These are phyloP conservation scores for Primulina tabacum DNA, from an alignment of 257 asterid genomes.

Conservation along the genomic window DNA sequence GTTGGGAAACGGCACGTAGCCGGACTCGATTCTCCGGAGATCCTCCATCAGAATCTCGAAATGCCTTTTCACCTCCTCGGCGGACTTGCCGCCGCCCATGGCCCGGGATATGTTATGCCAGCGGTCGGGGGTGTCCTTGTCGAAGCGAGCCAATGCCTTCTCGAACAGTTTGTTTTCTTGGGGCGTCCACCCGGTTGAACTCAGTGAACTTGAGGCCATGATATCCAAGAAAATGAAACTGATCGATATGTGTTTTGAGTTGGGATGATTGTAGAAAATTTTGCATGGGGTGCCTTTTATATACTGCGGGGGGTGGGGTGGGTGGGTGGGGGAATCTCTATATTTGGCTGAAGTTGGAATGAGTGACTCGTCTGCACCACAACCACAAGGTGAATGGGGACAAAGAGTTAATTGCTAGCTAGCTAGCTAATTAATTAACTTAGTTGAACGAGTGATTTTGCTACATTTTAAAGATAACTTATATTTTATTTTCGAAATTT, in stretches of 20 bases:
- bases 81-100: conserved; percentile 37
- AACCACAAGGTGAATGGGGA: conserved; percentile 13
- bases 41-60: conserved; percentile 42
- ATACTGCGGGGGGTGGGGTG: background rate
- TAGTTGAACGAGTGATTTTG: background rate
- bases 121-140: conserved; percentile 43
- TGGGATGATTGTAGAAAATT: background rate
- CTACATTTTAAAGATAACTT: background rate
- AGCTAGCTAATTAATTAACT: background rate
- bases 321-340: conserved; percentile 6
- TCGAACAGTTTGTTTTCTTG: conserved; percentile 45
- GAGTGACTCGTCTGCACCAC: conserved; percentile 27
- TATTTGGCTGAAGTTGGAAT: conserved; percentile 24
- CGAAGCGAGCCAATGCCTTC: conserved; percentile 38
- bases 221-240: background rate
- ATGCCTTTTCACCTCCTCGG: conserved; percentile 37
- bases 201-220: conserved; percentile 31
- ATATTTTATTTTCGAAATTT: no score
- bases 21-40: conserved; percentile 40
- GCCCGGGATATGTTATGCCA: conserved; percentile 45
- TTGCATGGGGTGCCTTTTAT: conserved; percentile 16
- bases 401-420: no score
- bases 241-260: background rate
- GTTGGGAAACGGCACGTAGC: conserved; percentile 33
- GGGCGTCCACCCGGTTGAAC: conserved; percentile 33